Base-by-base conservation (phyloP, 371 early-diverging fungal genomes). In the Choanephora cucurbitarum region DNA sequence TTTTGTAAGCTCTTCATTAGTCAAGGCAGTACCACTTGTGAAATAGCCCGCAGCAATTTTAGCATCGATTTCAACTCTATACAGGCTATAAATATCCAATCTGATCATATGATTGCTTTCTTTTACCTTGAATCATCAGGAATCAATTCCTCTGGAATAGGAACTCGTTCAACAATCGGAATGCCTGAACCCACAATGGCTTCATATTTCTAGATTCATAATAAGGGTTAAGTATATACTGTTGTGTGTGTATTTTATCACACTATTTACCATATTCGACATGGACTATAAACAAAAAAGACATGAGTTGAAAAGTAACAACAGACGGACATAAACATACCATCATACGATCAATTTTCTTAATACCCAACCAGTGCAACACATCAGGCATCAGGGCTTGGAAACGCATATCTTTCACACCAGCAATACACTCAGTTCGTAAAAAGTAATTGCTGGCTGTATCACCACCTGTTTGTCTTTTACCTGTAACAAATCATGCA, bases 321-420 rank as follows among this genome's bases (percentile, higher is more conserved):
- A 49, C 23, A 44, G 34, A 52, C 3, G 10, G 5, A 32, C 32
- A 10, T 32, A 32, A 53, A 22, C 60, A 64, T 76, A 76, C 80
- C 75, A 96, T 94, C 85, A 97, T 91, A 34, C 91, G 81, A 67
- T 97, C 97, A 72, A 97, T 95, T 72, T 94, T 95, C 58, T 86
- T 84, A 62, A 97, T 91, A 22, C 97, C 96, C 21, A 97, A 74
- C 97, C 97, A 97, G 62, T 97, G 97, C 64, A 97, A 75, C 5
- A 95, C 94, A 70, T 97, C 97, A 14, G 97, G 97, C 97, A 97
- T 97, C 55, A 95, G 72, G 5, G 96, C 96, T 67, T 97, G 97
- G 91, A 96, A 97, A 15, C 97, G 82, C 93, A 95, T 93, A 64
- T 97, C 97, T 77, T 96, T 95, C 44, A 97, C 97, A 23, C 97